These are phyloP conservation scores for Stygiomarasmius scandens DNA, from an alignment of 1,284 basidiomycete species.

Conservation along the genomic window DNA sequence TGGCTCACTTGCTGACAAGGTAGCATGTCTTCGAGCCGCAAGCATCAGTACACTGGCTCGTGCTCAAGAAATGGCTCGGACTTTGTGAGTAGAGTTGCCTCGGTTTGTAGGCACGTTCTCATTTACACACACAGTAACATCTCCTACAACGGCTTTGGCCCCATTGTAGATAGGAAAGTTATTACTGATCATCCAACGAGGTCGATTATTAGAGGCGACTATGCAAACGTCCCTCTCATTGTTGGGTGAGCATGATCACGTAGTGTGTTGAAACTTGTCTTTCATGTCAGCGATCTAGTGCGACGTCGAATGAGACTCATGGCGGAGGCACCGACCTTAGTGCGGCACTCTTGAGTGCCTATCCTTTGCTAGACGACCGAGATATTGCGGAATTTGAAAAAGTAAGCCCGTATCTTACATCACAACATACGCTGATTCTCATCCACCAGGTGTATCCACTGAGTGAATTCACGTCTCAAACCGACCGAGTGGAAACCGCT, in stretches of 20 bases:
- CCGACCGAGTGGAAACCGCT: constrained; percentile 42
- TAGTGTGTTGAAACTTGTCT: not conserved
- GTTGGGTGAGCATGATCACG: constrained; percentile 47
- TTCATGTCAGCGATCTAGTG: not conserved
- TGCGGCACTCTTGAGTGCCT: constrained; percentile 1
- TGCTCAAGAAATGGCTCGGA: constrained; percentile 53
- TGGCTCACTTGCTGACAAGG: constrained; percentile 35
- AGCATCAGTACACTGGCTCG: constrained; percentile 51
- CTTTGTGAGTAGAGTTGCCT: not conserved
- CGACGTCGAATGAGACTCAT: constrained; percentile 15
- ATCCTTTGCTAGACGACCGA: constrained; percentile 1
- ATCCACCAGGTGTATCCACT: constrained; percentile 7
- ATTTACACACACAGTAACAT: constrained; percentile 27
- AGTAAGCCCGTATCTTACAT: not conserved
- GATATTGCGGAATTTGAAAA: constrained; percentile 9
- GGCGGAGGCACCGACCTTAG: constrained; percentile 7
- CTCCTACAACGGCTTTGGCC: constrained; percentile 41
- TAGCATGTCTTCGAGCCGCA: constrained; percentile 51
- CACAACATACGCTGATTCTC: not conserved
- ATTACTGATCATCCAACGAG: constrained; percentile 51
- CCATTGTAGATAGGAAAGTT: constrained; percentile 52
- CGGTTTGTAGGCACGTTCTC: not conserved
- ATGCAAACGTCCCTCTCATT: constrained; percentile 53
- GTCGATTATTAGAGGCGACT: constrained; percentile 45
- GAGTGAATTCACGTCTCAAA: constrained; percentile 40